A percentile compares a stretch with the other conserved stretches of the same genome.
Conservation (phyloP, 2,329 filamentous ascomycete species). For the Neoscytalidium dimidiatum region DNA sequence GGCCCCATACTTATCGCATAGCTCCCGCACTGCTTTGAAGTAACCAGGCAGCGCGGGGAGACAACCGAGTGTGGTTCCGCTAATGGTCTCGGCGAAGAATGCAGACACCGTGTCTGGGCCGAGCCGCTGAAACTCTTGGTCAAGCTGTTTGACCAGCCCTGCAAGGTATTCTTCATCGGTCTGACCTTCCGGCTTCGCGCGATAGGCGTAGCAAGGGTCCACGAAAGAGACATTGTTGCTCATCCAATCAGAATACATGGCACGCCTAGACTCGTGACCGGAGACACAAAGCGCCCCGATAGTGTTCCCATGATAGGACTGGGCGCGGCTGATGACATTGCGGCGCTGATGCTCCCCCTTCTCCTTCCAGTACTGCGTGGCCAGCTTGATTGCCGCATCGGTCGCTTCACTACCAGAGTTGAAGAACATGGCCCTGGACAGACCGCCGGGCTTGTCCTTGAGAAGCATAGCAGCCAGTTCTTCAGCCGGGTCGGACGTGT, state of each 20-base stretch:
- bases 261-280: constrained; percentile 34
- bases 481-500: constrained; percentile 16
- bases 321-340: constrained; percentile 47
- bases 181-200: constrained; percentile 36
- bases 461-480: constrained; percentile 18
- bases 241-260: constrained; percentile 36
- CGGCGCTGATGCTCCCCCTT: constrained; percentile 30
- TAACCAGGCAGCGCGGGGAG: constrained; percentile 56
- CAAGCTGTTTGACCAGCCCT: constrained; percentile 46
- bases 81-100: constrained; percentile 55
- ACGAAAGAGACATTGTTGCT: constrained; percentile 32
- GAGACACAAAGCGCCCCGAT: constrained; percentile 49
- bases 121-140: constrained; percentile 31
- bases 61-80: constrained; percentile 53
- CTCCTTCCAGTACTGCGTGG: constrained; percentile 52
- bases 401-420: constrained; percentile 41
- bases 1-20: constrained; percentile 59
- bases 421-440: constrained; percentile 19
- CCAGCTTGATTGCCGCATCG: constrained; percentile 52
- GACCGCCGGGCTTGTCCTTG: constrained; percentile 3
- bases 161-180: constrained; percentile 43
- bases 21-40: constrained; percentile 52
- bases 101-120: constrained; percentile 51
- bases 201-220: constrained; percentile 37
- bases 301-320: constrained; percentile 55